Conservation (phyloP, 345 rosid species). For the Heritiera fomes region DNA sequence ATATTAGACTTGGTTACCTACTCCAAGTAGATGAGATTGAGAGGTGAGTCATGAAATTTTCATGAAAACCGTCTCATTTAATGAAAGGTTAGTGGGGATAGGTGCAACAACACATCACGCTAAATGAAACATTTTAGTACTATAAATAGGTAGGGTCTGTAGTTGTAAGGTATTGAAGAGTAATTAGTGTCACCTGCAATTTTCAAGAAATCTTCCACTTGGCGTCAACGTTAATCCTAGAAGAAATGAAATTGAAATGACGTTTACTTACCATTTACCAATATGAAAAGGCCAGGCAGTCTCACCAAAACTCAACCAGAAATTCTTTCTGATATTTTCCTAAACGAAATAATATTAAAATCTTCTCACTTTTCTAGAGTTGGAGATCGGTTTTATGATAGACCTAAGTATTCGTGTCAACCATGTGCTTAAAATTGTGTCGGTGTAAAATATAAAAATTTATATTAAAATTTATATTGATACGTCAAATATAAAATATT, state of each 20-base stretch:
- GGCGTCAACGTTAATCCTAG: conserved; percentile 18
- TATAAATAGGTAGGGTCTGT: conserved; percentile 4
- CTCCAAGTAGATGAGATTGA: neutral
- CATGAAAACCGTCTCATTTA: neutral
- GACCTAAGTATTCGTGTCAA: too few species aligned
- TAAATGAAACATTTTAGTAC: neutral
- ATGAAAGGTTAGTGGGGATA: neutral
- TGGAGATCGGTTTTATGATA: neutral
- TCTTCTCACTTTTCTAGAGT: neutral
- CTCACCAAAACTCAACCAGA: neutral
- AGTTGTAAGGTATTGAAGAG: neutral
- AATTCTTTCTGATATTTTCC: neutral
- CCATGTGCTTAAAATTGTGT: too few species aligned
- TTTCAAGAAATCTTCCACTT: neutral
- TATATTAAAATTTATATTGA: too few species aligned
- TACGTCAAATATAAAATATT: too few species aligned
- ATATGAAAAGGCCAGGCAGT: neutral
- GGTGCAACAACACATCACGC: conserved; percentile 12
- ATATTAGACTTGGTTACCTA: neutral
- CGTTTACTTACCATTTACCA: conserved; percentile 8
- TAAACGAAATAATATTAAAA: neutral
- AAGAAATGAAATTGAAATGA: neutral
- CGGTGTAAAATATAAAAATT: too few species aligned
- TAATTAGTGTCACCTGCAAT: neutral
- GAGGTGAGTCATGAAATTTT: neutral